phyloP scores from a whole-genome alignment of 108 stramenopile genomes.

The Bacterosira constricta region DNA sequence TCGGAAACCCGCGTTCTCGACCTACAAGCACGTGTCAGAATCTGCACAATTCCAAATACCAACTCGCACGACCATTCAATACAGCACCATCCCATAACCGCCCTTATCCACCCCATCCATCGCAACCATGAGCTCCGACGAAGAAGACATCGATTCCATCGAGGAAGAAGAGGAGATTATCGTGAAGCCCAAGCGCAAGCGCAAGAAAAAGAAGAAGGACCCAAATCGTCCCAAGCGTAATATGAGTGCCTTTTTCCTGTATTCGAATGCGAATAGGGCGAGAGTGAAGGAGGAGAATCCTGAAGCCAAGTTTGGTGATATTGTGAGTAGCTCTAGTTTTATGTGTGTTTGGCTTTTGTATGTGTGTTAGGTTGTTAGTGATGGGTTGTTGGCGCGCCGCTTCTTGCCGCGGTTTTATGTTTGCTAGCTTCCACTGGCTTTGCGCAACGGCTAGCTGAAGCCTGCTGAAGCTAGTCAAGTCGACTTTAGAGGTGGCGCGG shows the following conservation, averaged over 20 bases:
- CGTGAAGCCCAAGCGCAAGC: slow-evolving; percentile 29
- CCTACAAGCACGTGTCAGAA: no score
- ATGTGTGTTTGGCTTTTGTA: background rate
- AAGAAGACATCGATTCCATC: slow-evolving; percentile 34
- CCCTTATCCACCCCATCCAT: background rate
- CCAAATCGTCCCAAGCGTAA: slow-evolving; percentile 82
- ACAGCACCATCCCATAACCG: no score
- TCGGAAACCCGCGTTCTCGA: no score
- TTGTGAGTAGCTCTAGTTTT: slow-evolving; percentile 60
- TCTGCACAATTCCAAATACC: no score
- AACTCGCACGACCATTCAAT: no score
- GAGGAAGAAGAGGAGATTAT: slow-evolving; percentile 32
- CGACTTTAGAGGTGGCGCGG: no score
- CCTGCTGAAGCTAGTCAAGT: no score
- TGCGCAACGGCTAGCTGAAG: no score
- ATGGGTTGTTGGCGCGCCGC: slow-evolving; percentile 19
- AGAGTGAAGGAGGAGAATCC: slow-evolving; percentile 76
- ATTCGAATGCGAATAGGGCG: slow-evolving; percentile 70
- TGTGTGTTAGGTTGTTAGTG: slow-evolving; percentile 3
- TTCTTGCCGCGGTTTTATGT: slow-evolving; percentile 31
- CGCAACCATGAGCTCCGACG: slow-evolving; percentile 41
- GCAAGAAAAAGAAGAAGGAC: slow-evolving; percentile 60
- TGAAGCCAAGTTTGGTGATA: slow-evolving; percentile 77
- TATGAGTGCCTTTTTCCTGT: slow-evolving; percentile 88
- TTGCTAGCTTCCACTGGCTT: slow-evolving; percentile 6